These are phyloP conservation scores for Panicum hallii DNA, from an alignment of 202 grass and related monocot species.

Conservation along the genomic window DNA sequence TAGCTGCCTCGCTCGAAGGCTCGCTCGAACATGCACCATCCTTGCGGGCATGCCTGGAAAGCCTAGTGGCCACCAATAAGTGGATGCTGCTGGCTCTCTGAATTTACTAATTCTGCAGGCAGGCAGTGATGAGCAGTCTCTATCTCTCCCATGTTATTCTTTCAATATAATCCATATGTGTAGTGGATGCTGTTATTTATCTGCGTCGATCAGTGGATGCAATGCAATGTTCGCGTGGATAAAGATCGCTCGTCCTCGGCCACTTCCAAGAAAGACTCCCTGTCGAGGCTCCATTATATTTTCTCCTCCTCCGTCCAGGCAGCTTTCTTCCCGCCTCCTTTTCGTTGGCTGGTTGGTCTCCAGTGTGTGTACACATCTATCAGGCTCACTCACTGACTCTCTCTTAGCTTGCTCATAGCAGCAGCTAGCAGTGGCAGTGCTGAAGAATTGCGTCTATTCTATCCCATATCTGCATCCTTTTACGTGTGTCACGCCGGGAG, in stretches of 20 bases:
- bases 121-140: background rate
- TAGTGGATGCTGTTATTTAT: background rate
- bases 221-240: slow-evolving; percentile 11
- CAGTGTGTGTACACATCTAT: no score
- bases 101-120: background rate
- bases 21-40: no score
- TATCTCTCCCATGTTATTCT: background rate
- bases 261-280: background rate
- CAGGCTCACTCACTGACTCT: no score
- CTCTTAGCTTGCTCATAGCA: no score
- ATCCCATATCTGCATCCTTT: background rate
- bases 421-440: background rate
- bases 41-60: no score
- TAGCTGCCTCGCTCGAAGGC: background rate
- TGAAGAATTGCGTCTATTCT: background rate
- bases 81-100: background rate
- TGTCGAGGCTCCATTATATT: background rate
- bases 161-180: background rate
- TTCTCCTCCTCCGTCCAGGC: slow-evolving; percentile 2
- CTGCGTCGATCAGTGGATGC: slow-evolving; percentile 12
- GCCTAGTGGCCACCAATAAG: no score
- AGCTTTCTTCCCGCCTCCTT: background rate
- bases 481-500: slow-evolving; percentile 52
- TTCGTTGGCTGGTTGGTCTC: background rate
- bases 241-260: background rate